Evolutionary conservation across 306 rosid genomes (phyloP), one percentile per base, ranked within the genome.

Genomic region (Trifolium subterraneum): DNA sequence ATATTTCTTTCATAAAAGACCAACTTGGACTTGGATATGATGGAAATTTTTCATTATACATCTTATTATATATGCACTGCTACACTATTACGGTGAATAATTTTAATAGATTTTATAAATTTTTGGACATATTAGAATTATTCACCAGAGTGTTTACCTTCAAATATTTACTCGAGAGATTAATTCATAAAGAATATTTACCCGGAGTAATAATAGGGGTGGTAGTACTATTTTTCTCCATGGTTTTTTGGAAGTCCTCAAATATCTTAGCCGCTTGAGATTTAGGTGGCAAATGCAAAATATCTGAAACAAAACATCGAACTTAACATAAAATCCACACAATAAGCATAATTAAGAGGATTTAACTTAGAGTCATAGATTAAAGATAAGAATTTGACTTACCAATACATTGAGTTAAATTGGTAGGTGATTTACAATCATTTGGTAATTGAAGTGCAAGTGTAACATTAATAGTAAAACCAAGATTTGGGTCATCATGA

Each of bases 401-500:
- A 92, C 98, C 82, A 18, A 92, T 71, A 33, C 98, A 92, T 13
- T 77, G 63, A 3, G 96, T 42, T 3, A 85, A n/a, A 47, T 88
- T 87, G 7, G 79, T 41, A 6, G 96, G 87, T 9, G 84, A 58
- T 18, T 81, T 84, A 48, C 96, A 92, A 50, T 85, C 44, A 55
- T 0, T 3, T 0, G 98, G 96, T 38, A 92, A 89, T 10, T 39
- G 20, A 2, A 92, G 51, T 15, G 96, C 95, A 9, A 83, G 92
- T 16, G 96, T 68, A 31, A 84, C 74, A 51, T 92, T 90, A 68
- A 90, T 59, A 14, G 71, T 72, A 48, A 92, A 18, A 52, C 93
- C 98, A 62, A 92, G 98, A 6, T 44, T 80, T 0, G 98, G 96
- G 72, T 92, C 95, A 41, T 92, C 69, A 35, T 76, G 87, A 36